phyloP scores from a whole-genome alignment of 495 filamentous ascomycete species.

The Echria macrotheca region DNA sequence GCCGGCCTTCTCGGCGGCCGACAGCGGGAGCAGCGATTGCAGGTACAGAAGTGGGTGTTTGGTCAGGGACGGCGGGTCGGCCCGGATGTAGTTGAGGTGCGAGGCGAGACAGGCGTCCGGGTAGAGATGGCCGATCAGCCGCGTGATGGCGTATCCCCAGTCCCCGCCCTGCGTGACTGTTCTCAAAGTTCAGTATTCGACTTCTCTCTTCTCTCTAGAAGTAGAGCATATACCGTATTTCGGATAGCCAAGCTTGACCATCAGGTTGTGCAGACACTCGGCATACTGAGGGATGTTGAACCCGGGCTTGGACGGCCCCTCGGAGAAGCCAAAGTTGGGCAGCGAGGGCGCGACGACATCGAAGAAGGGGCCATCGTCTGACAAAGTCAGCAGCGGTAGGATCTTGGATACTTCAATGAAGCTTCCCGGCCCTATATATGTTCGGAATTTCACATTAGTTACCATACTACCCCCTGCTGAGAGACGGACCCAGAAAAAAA shows the following conservation, averaged over 20 bases:
- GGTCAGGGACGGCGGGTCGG: constrained; percentile 28
- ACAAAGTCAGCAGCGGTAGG: constrained; percentile 47
- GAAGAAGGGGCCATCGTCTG: constrained; percentile 46
- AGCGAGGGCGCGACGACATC: constrained; percentile 62
- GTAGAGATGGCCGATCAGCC: constrained; percentile 50
- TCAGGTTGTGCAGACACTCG: constrained; percentile 11
- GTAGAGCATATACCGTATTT: constrained; percentile 16
- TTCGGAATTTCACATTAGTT: background rate
- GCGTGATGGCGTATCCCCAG: constrained; percentile 60
- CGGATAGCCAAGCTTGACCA: constrained; percentile 13
- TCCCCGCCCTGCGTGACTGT: constrained; percentile 63
- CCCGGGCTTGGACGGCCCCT: constrained; percentile 8
- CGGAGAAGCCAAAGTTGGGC: constrained; percentile 39
- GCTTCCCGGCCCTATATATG: constrained; percentile 55
- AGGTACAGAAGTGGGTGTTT: constrained; percentile 38
- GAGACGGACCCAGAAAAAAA: no score
- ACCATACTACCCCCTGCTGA: no score
- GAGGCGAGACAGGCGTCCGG: constrained; percentile 52
- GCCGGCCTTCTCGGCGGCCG: constrained; percentile 34
- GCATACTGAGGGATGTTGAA: constrained; percentile 13
- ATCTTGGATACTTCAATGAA: constrained; percentile 64
- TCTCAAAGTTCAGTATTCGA: background rate
- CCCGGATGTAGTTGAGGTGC: constrained; percentile 57
- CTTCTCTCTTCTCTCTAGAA: no score
- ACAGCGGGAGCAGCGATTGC: constrained; percentile 37